Percentiles rank a stretch among this genome's conserved stretches.
Evolutionary conservation across 192 early-diverging fungal genomes (phyloP).

Genomic region (Spizellomyces sp.): DNA sequence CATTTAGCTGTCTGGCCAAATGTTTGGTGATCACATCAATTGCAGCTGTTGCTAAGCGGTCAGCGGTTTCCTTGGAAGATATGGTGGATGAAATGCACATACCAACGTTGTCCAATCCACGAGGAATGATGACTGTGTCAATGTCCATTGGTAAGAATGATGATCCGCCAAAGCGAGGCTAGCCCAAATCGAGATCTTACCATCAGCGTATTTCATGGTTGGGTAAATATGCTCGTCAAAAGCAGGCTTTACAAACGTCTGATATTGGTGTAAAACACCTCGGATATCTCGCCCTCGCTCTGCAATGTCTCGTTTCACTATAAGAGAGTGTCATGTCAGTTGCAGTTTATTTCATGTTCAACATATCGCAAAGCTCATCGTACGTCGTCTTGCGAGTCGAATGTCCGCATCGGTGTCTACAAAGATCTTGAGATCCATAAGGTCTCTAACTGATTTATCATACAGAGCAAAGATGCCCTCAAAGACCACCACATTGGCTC

Average conservation of each 20-base stretch:
- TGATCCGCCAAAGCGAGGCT: neutral
- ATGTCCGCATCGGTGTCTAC: conserved; percentile 95
- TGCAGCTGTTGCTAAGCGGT: conserved; percentile 55
- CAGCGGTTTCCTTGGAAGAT: neutral
- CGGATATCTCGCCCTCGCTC: conserved; percentile 85
- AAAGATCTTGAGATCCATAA: conserved; percentile 86
- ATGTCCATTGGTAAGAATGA: neutral
- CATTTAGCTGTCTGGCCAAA: conserved; percentile 79
- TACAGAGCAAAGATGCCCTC: conserved; percentile 98
- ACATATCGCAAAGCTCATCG: conserved; percentile 8
- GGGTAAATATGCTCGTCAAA: conserved; percentile 91
- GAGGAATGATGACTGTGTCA: conserved; percentile 72
- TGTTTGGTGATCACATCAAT: conserved; percentile 93
- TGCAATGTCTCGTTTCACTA: conserved; percentile 87
- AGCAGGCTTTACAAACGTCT: conserved; percentile 90
- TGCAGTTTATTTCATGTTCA: too few species aligned
- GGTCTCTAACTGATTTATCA: conserved; percentile 73
- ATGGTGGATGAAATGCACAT: neutral
- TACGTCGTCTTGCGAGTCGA: conserved; percentile 82
- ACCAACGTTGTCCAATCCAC: conserved; percentile 81
- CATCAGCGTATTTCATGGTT: conserved; percentile 90
- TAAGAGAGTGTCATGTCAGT: neutral
- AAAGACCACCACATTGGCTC: conserved; percentile 94
- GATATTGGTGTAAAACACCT: conserved; percentile 89
- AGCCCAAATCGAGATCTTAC: conserved; percentile 36